Evolutionary conservation across 371 early-diverging fungal species (phyloP).

Genomic region (Saksenaea vasiformis): DNA sequence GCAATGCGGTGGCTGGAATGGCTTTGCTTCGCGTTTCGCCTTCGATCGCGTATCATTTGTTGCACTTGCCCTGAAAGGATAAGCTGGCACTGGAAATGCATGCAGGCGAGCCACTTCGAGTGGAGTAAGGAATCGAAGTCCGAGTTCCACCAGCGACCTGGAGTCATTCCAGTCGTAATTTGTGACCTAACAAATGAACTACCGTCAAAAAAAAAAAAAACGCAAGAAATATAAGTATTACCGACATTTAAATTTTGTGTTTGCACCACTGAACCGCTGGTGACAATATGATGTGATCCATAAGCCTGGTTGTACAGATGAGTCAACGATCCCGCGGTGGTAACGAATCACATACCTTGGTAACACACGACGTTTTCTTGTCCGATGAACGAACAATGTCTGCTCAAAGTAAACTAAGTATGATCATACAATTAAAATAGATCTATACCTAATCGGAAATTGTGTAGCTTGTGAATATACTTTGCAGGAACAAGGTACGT

Average conservation of each 20-base stretch:
- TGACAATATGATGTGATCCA: constrained; percentile 68
- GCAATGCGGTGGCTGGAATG: constrained; percentile 20
- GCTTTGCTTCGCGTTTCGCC: not conserved
- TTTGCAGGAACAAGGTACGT: constrained; percentile 59
- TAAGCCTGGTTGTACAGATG: constrained; percentile 48
- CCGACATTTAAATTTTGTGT: constrained; percentile 47
- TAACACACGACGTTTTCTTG: constrained; percentile 66
- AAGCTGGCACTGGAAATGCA: constrained; percentile 61
- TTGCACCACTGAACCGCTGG: constrained; percentile 69
- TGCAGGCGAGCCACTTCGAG: constrained; percentile 77
- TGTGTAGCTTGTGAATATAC: constrained; percentile 64
- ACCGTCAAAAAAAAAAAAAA: not conserved
- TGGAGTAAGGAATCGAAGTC: constrained; percentile 77
- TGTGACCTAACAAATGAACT: constrained; percentile 16
- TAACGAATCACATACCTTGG: constrained; percentile 56
- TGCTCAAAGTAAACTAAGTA: constrained; percentile 3
- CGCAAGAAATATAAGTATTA: not conserved
- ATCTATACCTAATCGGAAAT: constrained; percentile 68
- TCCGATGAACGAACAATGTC: constrained; percentile 61
- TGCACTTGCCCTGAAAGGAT: constrained; percentile 3
- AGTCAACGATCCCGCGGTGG: constrained; percentile 13
- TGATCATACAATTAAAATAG: not conserved
- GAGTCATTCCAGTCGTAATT: constrained; percentile 55
- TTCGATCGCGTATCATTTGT: not conserved
- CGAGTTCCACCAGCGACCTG: constrained; percentile 52